Conservation (phyloP, 306 rosid genomes). For the Canavalia gladiata region DNA sequence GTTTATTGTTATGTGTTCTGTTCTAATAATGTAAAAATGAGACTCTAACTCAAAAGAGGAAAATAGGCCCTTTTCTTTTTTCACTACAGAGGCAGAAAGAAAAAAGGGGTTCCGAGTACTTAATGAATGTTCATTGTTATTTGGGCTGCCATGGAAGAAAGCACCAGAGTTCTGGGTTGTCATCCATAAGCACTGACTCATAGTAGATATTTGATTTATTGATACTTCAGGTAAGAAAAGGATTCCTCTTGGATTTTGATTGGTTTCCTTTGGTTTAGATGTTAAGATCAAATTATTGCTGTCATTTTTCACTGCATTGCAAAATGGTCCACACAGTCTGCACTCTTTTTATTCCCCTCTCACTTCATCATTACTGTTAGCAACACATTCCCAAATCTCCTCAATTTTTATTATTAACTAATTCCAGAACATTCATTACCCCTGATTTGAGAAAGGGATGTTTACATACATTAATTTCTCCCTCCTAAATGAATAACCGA, state of each 20-base stretch:
- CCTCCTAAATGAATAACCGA: constrained; percentile 21
- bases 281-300: constrained; percentile 46
- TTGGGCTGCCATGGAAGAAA: constrained; percentile 47
- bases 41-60: constrained; percentile 36
- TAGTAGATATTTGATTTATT: constrained; percentile 37
- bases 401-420: constrained; percentile 42
- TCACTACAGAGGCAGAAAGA: constrained; percentile 20
- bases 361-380: constrained; percentile 63
- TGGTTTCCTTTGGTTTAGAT: constrained; percentile 43
- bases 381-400: constrained; percentile 57
- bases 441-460: constrained; percentile 37
- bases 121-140: constrained; percentile 51
- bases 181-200: constrained; percentile 56
- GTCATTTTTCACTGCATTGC: constrained; percentile 46
- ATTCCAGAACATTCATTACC: constrained; percentile 49
- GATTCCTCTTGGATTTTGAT: constrained; percentile 49
- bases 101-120: constrained; percentile 37
- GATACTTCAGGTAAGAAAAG: constrained; percentile 46
- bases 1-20: constrained; percentile 4
- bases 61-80: constrained; percentile 2
- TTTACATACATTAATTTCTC: constrained; percentile 8
- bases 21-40: constrained; percentile 27
- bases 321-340: constrained; percentile 55
- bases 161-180: constrained; percentile 48
- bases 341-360: constrained; percentile 52